Percentiles rank a stretch among this genome's conserved stretches.
Evolutionary conservation across 164 flowering plant genomes (phyloP).

Genomic region (Chimonanthus praecox): DNA sequence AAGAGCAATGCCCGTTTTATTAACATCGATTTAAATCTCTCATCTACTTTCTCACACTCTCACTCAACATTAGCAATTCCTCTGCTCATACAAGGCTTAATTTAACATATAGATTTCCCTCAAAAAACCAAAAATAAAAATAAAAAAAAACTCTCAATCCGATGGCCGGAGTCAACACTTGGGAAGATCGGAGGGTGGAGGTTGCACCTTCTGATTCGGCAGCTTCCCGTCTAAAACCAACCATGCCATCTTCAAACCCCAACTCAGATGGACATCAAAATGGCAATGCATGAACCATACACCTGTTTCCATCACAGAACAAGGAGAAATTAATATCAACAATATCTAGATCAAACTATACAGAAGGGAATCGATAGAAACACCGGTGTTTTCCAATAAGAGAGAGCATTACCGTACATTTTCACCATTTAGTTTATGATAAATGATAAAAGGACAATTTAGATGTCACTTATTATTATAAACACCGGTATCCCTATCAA

Average conservation of each 20-base stretch:
- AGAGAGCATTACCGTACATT: too few species aligned
- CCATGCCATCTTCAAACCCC: constrained; percentile 57
- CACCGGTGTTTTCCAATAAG: too few species aligned
- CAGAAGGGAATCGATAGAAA: too few species aligned
- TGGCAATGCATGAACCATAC: constrained; percentile 61
- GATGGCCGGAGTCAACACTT: constrained; percentile 25
- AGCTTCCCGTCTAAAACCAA: constrained; percentile 38
- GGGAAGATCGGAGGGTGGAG: constrained; percentile 57
- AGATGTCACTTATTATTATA: too few species aligned
- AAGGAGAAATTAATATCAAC: neutral
- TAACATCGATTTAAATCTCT: too few species aligned
- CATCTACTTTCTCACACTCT: too few species aligned
- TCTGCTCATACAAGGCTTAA: neutral
- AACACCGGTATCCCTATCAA: too few species aligned
- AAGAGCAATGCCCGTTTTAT: too few species aligned
- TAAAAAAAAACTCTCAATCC: neutral
- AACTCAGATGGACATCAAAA: constrained; percentile 46
- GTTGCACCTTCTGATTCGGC: constrained; percentile 38
- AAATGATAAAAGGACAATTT: neutral
- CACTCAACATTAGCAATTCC: too few species aligned
- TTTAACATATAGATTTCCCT: too few species aligned
- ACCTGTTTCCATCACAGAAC: constrained; percentile 15
- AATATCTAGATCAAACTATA: neutral
- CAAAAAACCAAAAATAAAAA: neutral
- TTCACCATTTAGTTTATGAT: neutral